Evolutionary conservation across 345 rosid species (phyloP), one percentile per base, ranked within the genome.

Genomic region (Murraya paniculata): DNA sequence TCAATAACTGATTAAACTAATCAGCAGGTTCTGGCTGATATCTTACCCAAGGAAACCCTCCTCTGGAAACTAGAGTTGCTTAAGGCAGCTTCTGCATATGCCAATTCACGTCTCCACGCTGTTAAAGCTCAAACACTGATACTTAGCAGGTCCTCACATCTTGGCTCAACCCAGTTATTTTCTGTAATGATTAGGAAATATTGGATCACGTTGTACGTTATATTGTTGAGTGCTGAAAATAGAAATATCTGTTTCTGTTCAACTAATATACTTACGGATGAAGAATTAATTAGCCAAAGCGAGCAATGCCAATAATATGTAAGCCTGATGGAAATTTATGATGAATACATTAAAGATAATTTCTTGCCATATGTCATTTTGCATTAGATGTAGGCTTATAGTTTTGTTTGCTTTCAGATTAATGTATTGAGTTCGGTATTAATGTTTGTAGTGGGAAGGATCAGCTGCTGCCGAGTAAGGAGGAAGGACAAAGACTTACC

Each of bases 381-480:
- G 35, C 14, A 48, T 30, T 45, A 74, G 55, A 19, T 18, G 66
- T 71, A 21, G 59, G 28, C 27, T 45, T 66, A 33, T 16, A 53
- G 21, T 28, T 75, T 45, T 55, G 55, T 48, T 38, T 73, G 74
- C 36, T 45, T 61, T 11, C 56, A 50, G 56, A 50, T 50, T 50
- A 50, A 50, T 5, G 21, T 4, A 50, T 16, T 50, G 56, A 53
- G 21, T 60, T 59, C 22, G 10, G 1, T 59, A 24, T 68, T 74
- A 6, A 25, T 30, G 28, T 73, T 74, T 78, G 36, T 79, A 93
- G 99, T 80, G 95, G 91, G 82, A 90, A 77, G 79, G 99, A 95
- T 88, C 94, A 90, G 68, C 75, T 91, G 72, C 81, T 93, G 76
- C 93, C 97, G 53, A 92, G 95, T 81, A 53, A 68, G 82, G 89